Percentiles rank a stretch among this genome's conserved stretches.
Conservation (phyloP, 352 stramenopile genomes). For the Blastocystis sp. region DNA sequence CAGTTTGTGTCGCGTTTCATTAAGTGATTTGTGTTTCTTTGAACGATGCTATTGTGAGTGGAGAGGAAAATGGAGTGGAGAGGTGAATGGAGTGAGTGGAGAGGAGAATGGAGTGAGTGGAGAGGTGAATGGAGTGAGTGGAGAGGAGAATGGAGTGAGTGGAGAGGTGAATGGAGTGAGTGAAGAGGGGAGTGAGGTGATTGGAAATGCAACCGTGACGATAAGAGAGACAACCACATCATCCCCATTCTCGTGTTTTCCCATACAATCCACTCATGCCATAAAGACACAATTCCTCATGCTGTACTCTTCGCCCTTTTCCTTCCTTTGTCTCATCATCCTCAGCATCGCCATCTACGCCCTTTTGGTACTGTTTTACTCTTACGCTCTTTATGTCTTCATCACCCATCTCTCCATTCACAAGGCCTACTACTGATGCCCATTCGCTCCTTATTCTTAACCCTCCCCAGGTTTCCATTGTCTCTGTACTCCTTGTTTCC, state of each 20-base stretch:
- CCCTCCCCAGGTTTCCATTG: background rate
- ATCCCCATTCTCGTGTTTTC: background rate
- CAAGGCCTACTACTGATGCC: background rate
- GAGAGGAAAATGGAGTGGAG: too few relatives aligned
- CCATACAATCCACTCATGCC: background rate
- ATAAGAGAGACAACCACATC: too few relatives aligned
- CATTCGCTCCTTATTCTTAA: background rate
- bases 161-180: too few relatives aligned
- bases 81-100: too few relatives aligned
- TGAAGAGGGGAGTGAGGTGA: too few relatives aligned
- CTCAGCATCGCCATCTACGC: background rate
- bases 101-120: too few relatives aligned
- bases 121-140: too few relatives aligned
- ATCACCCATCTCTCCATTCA: background rate
- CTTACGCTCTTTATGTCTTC: background rate
- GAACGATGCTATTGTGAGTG: too few relatives aligned
- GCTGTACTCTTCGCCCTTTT: background rate
- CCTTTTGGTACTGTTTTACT: background rate
- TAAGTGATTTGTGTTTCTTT: background rate
- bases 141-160: too few relatives aligned
- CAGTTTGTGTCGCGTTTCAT: background rate
- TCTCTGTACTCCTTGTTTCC: background rate
- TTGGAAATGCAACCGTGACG: too few relatives aligned
- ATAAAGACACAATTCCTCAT: background rate
- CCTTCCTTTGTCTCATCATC: background rate